phyloP scores from a whole-genome alignment of 2,329 filamentous ascomycete species.

The Xylariaceae sp. region DNA sequence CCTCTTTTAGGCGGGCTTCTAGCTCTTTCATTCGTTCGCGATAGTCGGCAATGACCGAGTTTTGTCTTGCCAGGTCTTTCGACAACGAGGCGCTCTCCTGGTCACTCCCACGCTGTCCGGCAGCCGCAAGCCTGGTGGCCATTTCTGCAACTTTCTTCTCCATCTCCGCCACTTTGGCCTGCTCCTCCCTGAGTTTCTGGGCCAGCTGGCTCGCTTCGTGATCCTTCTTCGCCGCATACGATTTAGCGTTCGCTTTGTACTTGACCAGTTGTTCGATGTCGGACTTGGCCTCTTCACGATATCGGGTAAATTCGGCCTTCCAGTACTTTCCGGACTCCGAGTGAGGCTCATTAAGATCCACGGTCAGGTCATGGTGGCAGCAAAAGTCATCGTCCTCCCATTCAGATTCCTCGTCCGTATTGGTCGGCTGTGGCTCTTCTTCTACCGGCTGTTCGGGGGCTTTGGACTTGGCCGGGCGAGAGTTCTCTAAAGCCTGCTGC shows the following conservation, averaged over 20 bases:
- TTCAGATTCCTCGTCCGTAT: slow-evolving; percentile 46
- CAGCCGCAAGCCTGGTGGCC: slow-evolving; percentile 47
- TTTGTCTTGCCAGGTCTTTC: slow-evolving; percentile 53
- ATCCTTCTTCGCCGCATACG: slow-evolving; percentile 73
- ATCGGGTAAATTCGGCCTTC: slow-evolving; percentile 72
- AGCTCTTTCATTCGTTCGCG: slow-evolving; percentile 55
- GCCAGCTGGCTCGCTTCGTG: slow-evolving; percentile 61
- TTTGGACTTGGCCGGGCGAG: slow-evolving; percentile 22
- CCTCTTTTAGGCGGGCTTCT: slow-evolving; percentile 44
- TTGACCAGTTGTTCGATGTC: slow-evolving; percentile 73
- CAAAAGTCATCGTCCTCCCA: slow-evolving; percentile 51
- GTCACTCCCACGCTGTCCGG: slow-evolving; percentile 34
- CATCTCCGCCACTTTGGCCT: slow-evolving; percentile 57
- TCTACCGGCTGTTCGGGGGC: slow-evolving; percentile 12
- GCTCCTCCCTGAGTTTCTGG: slow-evolving; percentile 62
- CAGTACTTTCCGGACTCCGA: slow-evolving; percentile 74
- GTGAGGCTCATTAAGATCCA: slow-evolving; percentile 67
- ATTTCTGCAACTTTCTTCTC: slow-evolving; percentile 58
- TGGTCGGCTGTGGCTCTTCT: slow-evolving; percentile 33
- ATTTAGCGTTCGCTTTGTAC: slow-evolving; percentile 75
- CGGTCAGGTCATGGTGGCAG: slow-evolving; percentile 56
- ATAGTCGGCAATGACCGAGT: slow-evolving; percentile 52
- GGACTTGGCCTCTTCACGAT: slow-evolving; percentile 64
- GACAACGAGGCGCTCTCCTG: slow-evolving; percentile 44
- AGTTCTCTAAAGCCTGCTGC: slow-evolving; percentile 28